Base-by-base conservation (phyloP, 2,329 filamentous ascomycete species). In the Pyrenophora graminea region DNA sequence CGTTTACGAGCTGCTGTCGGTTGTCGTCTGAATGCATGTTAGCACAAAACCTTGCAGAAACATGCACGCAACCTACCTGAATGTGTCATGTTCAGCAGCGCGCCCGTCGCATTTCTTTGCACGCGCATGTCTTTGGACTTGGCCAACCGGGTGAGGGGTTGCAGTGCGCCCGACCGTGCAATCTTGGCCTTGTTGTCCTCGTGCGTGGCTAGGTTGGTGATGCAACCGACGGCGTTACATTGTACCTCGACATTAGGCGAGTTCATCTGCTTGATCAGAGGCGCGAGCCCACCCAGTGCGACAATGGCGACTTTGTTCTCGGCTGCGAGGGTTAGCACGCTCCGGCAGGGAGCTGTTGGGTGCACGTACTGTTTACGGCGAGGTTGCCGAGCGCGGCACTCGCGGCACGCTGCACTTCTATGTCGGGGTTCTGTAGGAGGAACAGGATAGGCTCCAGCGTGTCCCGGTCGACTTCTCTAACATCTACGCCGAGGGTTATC, bases 111-210 rank as follows among this genome's bases (percentile, higher is more conserved):
- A 75, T 99, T 99, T 60, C 94, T 85, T 77, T 99, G 94, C 40
- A 99, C 94, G 49, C 94, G 86, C 94, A 97, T 97, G 68, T 99
- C 94, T 75, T 95, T 93, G 18, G 94, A 97, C 76, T 96, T 97
- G 56, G 94, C 94, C 51, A 99, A 79, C 58, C 90, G 85, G 39
- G 94, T 99, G 63, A 99, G 79, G 7, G 94, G 94, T 6, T 89
- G 90, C 49, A 99, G 81, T 47, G 94, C 94, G 51, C 94, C 94
- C 3, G 94, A 99, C 55, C 91, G 85, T 62, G 94, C 94, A 73
- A 99, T 99, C 78, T 96, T 97, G 51, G 94, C 92, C 79, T 99
- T 99, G 79, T 99, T 99, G 65, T 97, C 94, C 77, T 99, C 94
- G 69, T 99, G 94, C 2, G 94, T 99, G 47, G 94, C 94, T 49